phyloP scores from a whole-genome alignment of 306 rosid species.

The Coriaria nepalensis region DNA sequence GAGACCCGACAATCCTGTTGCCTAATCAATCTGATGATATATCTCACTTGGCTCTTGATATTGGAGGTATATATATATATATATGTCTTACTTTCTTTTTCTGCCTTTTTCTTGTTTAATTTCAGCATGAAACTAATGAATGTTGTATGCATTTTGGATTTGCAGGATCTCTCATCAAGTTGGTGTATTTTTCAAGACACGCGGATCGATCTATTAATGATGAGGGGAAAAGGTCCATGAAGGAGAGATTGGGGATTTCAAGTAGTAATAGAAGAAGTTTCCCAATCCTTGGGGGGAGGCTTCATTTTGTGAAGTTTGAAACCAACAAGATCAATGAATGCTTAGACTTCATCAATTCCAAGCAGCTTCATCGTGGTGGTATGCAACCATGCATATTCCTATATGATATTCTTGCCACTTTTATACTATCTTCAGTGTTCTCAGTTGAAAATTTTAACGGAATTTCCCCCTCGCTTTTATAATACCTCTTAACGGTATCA shows the following conservation, averaged over 20 bases:
- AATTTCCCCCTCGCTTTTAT: too few relatives aligned
- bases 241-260: slow-evolving; percentile 59
- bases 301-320: slow-evolving; percentile 98
- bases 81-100: slow-evolving; percentile 5
- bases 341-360: slow-evolving; percentile 81
- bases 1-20: slow-evolving; percentile 73
- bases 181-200: slow-evolving; percentile 91
- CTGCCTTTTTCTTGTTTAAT: not conserved
- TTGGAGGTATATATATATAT: slow-evolving; percentile 51
- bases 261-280: slow-evolving; percentile 73
- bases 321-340: slow-evolving; percentile 85
- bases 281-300: slow-evolving; percentile 97
- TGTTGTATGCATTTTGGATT: slow-evolving; percentile 11
- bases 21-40: slow-evolving; percentile 96
- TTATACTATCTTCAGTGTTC: too few relatives aligned
- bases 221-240: slow-evolving; percentile 55
- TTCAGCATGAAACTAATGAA: not conserved
- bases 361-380: slow-evolving; percentile 90
- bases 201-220: slow-evolving; percentile 57
- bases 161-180: slow-evolving; percentile 91
- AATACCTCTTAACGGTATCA: slow-evolving; percentile 1
- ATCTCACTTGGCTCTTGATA: slow-evolving; percentile 80
- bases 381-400: too few relatives aligned
- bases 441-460: too few relatives aligned
- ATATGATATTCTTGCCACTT: slow-evolving; percentile 1